Percentiles rank a stretch among this genome's conserved stretches.
These are phyloP conservation scores for Lactifluus pinguis DNA, from an alignment of 768 basidiomycete species.

Conservation along the genomic window DNA sequence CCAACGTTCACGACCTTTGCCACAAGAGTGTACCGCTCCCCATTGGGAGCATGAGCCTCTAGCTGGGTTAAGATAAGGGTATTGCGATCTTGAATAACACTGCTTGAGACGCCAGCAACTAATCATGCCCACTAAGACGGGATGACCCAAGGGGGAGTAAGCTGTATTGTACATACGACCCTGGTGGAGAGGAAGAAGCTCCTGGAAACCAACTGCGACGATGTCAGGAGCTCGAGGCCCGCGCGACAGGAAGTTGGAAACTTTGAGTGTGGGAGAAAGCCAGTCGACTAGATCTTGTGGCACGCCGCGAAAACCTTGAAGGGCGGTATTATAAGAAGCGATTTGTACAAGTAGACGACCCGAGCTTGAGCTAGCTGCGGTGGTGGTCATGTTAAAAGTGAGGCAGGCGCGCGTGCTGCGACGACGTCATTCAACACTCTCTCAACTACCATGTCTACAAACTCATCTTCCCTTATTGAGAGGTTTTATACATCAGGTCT, in stretches of 20 bases:
- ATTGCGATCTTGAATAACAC: slow-evolving; percentile 60
- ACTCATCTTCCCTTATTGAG: not conserved
- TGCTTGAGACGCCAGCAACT: slow-evolving; percentile 73
- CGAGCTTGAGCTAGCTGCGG: slow-evolving; percentile 10
- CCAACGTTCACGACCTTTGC: slow-evolving; percentile 79
- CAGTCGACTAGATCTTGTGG: slow-evolving; percentile 88
- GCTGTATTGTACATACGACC: slow-evolving; percentile 40
- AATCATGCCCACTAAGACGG: slow-evolving; percentile 1
- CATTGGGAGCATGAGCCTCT: slow-evolving; percentile 58
- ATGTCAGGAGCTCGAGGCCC: slow-evolving; percentile 70
- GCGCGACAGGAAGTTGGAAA: slow-evolving; percentile 60
- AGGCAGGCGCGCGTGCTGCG: not conserved
- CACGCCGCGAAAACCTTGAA: slow-evolving; percentile 64
- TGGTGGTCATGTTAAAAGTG: not conserved
- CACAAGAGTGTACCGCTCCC: slow-evolving; percentile 69
- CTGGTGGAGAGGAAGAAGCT: slow-evolving; percentile 82
- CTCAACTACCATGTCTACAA: not conserved
- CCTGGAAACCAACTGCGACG: slow-evolving; percentile 89
- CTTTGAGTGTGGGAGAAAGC: slow-evolving; percentile 75
- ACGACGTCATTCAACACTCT: not conserved
- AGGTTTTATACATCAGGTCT: slow-evolving; percentile 16
- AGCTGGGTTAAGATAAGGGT: slow-evolving; percentile 68
- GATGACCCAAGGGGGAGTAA: slow-evolving; percentile 5
- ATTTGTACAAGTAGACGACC: slow-evolving; percentile 58
- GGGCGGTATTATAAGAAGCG: slow-evolving; percentile 85